phyloP scores from a whole-genome alignment of 305 asterid genomes.

The Solanum chacoense region DNA sequence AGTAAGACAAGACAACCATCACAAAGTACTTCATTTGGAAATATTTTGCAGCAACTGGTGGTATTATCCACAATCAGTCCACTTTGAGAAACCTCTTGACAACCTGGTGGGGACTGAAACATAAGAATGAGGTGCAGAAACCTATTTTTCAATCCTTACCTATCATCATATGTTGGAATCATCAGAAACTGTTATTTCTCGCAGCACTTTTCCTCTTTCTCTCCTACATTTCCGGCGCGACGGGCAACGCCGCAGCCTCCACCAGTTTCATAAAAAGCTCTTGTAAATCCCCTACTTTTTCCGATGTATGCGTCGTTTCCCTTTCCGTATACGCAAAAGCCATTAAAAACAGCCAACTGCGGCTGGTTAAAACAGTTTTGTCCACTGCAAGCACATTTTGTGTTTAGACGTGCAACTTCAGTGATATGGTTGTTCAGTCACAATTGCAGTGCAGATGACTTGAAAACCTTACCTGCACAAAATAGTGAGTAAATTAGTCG shows the following conservation, averaged over 20 bases:
- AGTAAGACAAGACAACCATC: too few relatives aligned
- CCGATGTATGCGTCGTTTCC: slow-evolving; percentile 46
- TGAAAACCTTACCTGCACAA: neutral
- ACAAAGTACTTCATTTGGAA: too few relatives aligned
- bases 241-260: slow-evolving; percentile 11
- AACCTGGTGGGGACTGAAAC: too few relatives aligned
- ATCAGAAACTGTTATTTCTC: neutral
- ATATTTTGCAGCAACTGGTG: too few relatives aligned
- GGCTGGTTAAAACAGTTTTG: slow-evolving; percentile 42
- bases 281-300: slow-evolving; percentile 45
- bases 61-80: too few relatives aligned
- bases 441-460: neutral
- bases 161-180: too few relatives aligned
- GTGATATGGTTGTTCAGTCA: neutral
- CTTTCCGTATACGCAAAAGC: slow-evolving; percentile 36
- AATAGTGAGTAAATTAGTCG: neutral
- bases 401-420: neutral
- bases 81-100: too few relatives aligned
- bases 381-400: slow-evolving; percentile 1
- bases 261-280: slow-evolving; percentile 43
- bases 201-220: slow-evolving; percentile 5
- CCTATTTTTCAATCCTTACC: too few relatives aligned
- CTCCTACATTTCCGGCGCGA: slow-evolving; percentile 9
- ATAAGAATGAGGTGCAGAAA: too few relatives aligned
- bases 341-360: slow-evolving; percentile 41